phyloP scores from a whole-genome alignment of 106 monocot species.

The Amphibolis antarctica region DNA sequence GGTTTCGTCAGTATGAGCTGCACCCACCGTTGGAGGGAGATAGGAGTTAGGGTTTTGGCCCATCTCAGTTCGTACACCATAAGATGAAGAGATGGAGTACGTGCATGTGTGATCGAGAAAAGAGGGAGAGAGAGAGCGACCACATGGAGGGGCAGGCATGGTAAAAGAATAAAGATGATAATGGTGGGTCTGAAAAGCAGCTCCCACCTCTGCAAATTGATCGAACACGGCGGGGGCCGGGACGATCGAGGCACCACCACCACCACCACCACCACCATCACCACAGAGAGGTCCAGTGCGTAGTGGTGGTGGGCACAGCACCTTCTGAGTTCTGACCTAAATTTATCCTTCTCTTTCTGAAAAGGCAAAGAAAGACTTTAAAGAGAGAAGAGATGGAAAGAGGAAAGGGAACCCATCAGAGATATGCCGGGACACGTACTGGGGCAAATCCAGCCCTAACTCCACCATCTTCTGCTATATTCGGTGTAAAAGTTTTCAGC shows the following conservation, averaged over 20 bases:
- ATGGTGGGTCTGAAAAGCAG: neutral
- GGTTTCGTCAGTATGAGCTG: too few species aligned
- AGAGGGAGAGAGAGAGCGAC: neutral
- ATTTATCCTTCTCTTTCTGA: neutral
- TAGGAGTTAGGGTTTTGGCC: too few species aligned
- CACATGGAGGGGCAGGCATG: conserved; percentile 5
- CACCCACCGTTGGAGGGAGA: too few species aligned
- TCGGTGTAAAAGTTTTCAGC: neutral
- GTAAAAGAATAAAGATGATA: neutral
- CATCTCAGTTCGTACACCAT: too few species aligned
- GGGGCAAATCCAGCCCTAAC: neutral
- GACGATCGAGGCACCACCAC: neutral
- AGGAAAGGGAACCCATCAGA: neutral
- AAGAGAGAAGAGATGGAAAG: neutral
- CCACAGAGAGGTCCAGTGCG: neutral
- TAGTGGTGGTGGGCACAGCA: too few species aligned
- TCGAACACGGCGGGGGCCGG: neutral
- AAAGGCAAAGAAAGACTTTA: neutral
- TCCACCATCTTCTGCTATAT: conserved; percentile 3
- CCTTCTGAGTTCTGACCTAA: too few species aligned
- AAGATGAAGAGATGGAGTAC: too few species aligned
- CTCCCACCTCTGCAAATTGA: neutral
- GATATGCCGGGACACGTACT: neutral
- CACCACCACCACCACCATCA: neutral
- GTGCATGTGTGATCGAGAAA: too few species aligned